Evolutionary conservation across 1,139 yeast species (phyloP).

Genomic region (Yamadazyma trypodendri): DNA sequence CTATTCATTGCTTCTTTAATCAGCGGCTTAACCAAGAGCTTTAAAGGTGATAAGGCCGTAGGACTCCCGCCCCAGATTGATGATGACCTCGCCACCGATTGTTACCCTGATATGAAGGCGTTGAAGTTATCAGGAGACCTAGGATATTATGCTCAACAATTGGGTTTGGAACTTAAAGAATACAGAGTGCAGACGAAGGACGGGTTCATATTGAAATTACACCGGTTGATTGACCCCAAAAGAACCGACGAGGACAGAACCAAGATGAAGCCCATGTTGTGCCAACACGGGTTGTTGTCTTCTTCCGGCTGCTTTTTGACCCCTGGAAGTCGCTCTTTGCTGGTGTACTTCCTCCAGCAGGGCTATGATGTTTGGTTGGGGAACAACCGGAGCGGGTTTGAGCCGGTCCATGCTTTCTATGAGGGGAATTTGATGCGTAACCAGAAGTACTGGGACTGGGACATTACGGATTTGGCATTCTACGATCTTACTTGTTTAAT

Average conservation of each 20-base stretch:
- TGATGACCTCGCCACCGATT: constrained; percentile 16
- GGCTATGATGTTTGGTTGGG: constrained; percentile 96
- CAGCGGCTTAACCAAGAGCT: constrained; percentile 24
- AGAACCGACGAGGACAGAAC: constrained; percentile 31
- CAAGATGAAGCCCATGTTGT: constrained; percentile 56
- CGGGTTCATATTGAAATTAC: constrained; percentile 67
- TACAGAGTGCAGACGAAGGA: constrained; percentile 71
- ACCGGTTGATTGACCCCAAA: constrained; percentile 59
- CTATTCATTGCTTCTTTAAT: constrained; percentile 27
- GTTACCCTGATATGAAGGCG: constrained; percentile 29
- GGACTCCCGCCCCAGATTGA: constrained; percentile 18
- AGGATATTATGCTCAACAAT: constrained; percentile 61
- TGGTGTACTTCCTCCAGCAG: constrained; percentile 53
- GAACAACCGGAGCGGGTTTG: constrained; percentile 83
- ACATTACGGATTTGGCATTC: constrained; percentile 72
- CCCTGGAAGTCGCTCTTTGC: constrained; percentile 73
- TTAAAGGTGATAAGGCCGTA: constrained; percentile 19
- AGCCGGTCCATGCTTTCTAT: constrained; percentile 54
- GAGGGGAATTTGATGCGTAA: constrained; percentile 45
- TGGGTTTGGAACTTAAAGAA: constrained; percentile 60
- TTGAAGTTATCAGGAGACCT: constrained; percentile 37
- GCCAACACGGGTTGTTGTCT: constrained; percentile 84
- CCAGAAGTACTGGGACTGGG: constrained; percentile 79
- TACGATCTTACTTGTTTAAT: constrained; percentile 75
- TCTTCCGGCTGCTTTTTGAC: constrained; percentile 84